Conservation (phyloP, 306 rosid genomes). For the Mimosa bimucronata region DNA sequence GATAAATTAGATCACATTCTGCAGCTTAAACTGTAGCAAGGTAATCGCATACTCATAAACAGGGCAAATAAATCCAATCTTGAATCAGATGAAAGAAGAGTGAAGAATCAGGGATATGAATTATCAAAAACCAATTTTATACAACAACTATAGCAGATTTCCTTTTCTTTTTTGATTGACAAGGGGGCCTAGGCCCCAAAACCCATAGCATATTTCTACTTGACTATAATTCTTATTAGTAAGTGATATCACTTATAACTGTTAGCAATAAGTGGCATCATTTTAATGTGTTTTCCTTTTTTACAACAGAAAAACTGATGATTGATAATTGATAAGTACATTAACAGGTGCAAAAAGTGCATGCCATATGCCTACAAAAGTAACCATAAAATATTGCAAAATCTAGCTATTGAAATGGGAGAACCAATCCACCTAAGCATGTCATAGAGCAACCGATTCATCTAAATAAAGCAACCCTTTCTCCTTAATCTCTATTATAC, state of each 20-base stretch:
- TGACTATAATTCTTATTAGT: not conserved
- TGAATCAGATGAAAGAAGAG: not conserved
- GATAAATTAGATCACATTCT: slow-evolving; percentile 26
- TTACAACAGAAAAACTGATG: not conserved
- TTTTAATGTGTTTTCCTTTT: not conserved
- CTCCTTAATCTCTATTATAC: not conserved
- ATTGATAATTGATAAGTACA: not conserved
- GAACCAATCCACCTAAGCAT: not conserved
- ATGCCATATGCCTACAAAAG: not conserved
- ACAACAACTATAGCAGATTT: not conserved
- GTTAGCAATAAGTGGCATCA: not conserved
- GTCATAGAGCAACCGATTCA: not conserved
- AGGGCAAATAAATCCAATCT: slow-evolving; percentile 13
- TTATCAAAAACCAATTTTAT: slow-evolving; percentile 17
- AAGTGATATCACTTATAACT: not conserved
- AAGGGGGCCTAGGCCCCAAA: not conserved
- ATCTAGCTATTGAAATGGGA: not conserved
- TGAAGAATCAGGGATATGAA: slow-evolving; percentile 3
- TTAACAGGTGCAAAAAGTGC: not conserved
- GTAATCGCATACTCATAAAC: slow-evolving; percentile 21
- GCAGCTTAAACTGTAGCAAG: slow-evolving; percentile 21
- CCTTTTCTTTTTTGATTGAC: not conserved
- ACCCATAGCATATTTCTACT: not conserved
- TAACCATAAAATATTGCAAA: not conserved
- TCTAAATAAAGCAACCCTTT: not conserved